phyloP scores from a whole-genome alignment of 2,329 filamentous ascomycete genomes.

The Chaetomiaceae sp. region DNA sequence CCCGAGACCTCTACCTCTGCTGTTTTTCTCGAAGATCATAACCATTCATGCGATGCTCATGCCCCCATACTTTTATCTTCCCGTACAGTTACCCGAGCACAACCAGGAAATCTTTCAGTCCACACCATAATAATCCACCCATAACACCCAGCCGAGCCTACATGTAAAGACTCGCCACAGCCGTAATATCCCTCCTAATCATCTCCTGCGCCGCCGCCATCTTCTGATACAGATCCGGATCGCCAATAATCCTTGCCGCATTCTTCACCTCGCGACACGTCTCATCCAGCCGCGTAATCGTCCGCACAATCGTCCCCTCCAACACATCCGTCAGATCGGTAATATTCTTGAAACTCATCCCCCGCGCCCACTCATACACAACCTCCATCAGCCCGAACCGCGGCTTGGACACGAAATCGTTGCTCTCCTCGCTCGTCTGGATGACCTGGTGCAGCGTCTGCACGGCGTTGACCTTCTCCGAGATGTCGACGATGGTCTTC shows the following conservation, averaged over 20 bases:
- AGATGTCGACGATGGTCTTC: slow-evolving; percentile 81
- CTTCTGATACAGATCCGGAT: slow-evolving; percentile 88
- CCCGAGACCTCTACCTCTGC: too few relatives aligned
- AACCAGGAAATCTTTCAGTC: neutral
- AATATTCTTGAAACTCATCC: slow-evolving; percentile 98
- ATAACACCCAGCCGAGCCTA: slow-evolving; percentile 32
- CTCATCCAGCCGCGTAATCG: slow-evolving; percentile 91
- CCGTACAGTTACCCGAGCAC: neutral
- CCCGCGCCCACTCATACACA: slow-evolving; percentile 96
- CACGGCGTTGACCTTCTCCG: slow-evolving; percentile 85
- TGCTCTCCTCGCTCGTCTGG: slow-evolving; percentile 80
- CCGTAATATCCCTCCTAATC: slow-evolving; percentile 94
- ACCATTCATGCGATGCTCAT: neutral
- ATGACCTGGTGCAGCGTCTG: slow-evolving; percentile 92
- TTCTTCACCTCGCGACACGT: slow-evolving; percentile 97
- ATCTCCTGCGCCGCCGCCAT: slow-evolving; percentile 97
- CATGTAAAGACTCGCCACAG: slow-evolving; percentile 85
- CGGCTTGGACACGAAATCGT: slow-evolving; percentile 82
- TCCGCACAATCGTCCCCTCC: slow-evolving; percentile 93
- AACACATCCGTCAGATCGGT: slow-evolving; percentile 93
- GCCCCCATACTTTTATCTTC: neutral
- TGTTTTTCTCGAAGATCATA: neutral
- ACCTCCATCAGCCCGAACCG: slow-evolving; percentile 95
- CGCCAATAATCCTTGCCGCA: slow-evolving; percentile 89
- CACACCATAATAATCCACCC: neutral